Evolutionary conservation across 202 grass and related monocot species (phyloP), one percentile per base, ranked within the genome.

Genomic region (Sporobolus alterniflorus): DNA sequence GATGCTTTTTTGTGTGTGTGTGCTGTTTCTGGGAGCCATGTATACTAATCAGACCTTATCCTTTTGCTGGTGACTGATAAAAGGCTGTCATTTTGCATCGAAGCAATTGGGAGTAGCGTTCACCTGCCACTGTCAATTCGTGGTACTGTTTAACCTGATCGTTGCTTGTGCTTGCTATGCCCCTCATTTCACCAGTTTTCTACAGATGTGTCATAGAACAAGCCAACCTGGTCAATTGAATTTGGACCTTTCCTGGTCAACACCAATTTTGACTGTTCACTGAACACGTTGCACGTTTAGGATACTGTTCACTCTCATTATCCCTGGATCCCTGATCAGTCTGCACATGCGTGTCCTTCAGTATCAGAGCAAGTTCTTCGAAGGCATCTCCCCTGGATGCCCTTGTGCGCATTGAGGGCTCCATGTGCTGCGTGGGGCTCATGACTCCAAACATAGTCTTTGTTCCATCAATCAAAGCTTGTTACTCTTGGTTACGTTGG

Each of bases 381-480:
- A 82, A 75, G 64, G 63, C 51, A 82, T 87, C 85, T 26, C 9
- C 30, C 43, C 42, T 73, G 48, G 76, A 86, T 79, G 59, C 60
- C 21, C 24, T 67, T 32, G 17, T 51, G 57, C 12, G 12, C 24
- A 52, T 54, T 72, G 74, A 66, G 75, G 61, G 84, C 40, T 80
- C 69, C 77, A 81, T 81, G 78, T 76, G 71, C 70, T 67, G 56
- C 29, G 20, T 25, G 62, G 30, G 22, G 70, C 34, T 66, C 63
- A 61, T 75, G 77, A 60, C 62, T 75, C 70, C 30, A 69, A 61
- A 68, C 48, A 70, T 68, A 75, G 39, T 15, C 15, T 65, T 56
- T 65, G 52, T 56, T n/a, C 44, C 42, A 36, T 29, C 31, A 54
- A 30, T 44, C 15, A 39, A 65, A 59, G 60, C 59, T 31, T 61